Evolutionary conservation across 108 stramenopile genomes (phyloP), one percentile per base, ranked within the genome.

Genomic region (Pseudonitzschia multistriata): DNA sequence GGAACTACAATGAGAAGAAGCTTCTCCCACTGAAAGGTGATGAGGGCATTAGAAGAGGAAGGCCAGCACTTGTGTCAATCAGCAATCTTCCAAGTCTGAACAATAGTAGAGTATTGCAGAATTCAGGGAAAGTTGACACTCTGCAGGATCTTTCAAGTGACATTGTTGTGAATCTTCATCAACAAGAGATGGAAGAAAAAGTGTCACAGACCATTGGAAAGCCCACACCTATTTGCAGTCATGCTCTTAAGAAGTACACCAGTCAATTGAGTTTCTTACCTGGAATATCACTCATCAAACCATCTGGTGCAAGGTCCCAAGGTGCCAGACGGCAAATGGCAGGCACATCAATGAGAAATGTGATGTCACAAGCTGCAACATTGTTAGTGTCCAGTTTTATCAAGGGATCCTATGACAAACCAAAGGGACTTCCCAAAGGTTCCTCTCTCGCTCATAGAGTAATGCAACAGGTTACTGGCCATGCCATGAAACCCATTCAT

Each of bases 251-350:
- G 50, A 52, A 52, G 50, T 52, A 52, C 15, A 52, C 5, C 15
- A 52, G n/a, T 14, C 22, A 24, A 14, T 14, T 52, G 5, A 14
- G 50, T 52, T 11, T 21, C 10, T 25, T 24, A 52, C 22, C n/a
- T 52, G 50, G 50, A 24, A 14, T 52, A 5, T 14, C 50, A 10
- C 24, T 52, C 22, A 25, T 52, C 50, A 52, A 52, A 25, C 22
- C 13, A 24, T 21, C 5, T 5, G 13, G 50, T 24, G 50, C 50
- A 52, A 52, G 50, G 24, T 25, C 50, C n/a, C 50, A 52, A 52
- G 50, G 50, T 52, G 50, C 24, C 15, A 52, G 50, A 25, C n/a
- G 50, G 5, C 50, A 52, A 25, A 52, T 52, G 50, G 50, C 50
- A 10, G 50, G 50, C 5, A 24, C 50, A 4, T 52, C 50, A 11